A percentile compares a stretch with the other conserved stretches of the same genome.
Evolutionary conservation across 176 grass and related monocot species (phyloP).

Genomic region (Avena atlantica): DNA sequence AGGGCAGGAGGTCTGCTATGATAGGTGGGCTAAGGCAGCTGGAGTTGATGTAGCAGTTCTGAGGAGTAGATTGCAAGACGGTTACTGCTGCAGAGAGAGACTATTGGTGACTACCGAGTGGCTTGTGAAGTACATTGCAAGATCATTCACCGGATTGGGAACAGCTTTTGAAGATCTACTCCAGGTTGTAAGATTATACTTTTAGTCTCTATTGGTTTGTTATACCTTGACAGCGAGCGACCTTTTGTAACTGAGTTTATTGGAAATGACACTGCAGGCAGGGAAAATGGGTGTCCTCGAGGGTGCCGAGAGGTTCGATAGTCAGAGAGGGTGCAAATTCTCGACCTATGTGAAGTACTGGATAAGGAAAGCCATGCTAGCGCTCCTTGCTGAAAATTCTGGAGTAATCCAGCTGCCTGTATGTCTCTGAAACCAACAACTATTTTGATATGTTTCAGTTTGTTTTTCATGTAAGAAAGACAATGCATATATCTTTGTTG

Average conservation of each 20-base stretch:
- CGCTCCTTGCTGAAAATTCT: conserved; percentile 59
- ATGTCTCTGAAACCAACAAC: conserved; percentile 44
- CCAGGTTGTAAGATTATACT: conserved; percentile 57
- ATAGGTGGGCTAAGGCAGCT: conserved; percentile 77
- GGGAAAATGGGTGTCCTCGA: conserved; percentile 83
- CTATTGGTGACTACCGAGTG: conserved; percentile 67
- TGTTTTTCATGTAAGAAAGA: conserved; percentile 1
- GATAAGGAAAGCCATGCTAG: conserved; percentile 86
- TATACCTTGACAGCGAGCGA: too few relatives aligned
- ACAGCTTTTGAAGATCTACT: conserved; percentile 82
- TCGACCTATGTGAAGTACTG: conserved; percentile 88
- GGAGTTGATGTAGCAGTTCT: conserved; percentile 60
- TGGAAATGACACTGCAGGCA: conserved; percentile 52
- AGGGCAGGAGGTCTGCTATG: conserved; percentile 52
- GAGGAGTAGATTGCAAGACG: conserved; percentile 58
- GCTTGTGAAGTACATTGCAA: conserved; percentile 77
- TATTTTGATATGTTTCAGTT: background rate
- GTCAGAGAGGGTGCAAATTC: conserved; percentile 71
- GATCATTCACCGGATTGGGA: conserved; percentile 71
- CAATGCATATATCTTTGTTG: background rate
- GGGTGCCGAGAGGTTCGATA: conserved; percentile 85
- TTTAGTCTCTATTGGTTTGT: too few relatives aligned
- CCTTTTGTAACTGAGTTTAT: background rate
- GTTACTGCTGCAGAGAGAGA: conserved; percentile 70
- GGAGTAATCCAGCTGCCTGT: conserved; percentile 75